These are phyloP conservation scores for Tetrahymena elliotti DNA, from an alignment of 73 alveolate species.

Conservation along the genomic window DNA sequence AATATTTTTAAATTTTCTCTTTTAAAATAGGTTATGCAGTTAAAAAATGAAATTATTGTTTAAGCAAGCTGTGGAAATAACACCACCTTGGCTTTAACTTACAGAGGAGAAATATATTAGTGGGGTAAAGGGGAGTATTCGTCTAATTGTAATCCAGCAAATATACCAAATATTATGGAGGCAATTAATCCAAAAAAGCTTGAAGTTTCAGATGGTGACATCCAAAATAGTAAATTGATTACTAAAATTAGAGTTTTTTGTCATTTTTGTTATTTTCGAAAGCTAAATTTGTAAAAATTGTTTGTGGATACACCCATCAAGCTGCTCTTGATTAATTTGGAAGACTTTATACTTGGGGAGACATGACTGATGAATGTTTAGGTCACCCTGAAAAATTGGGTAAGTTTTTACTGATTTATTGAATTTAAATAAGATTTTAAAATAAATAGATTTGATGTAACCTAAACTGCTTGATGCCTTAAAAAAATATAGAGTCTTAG, in stretches of 20 bases:
- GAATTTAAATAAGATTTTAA: neutral
- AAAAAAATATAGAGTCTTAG: neutral
- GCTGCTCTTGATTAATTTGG: neutral
- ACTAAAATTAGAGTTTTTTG: neutral
- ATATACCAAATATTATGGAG: neutral
- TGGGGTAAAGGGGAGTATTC: neutral
- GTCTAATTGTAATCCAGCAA: neutral
- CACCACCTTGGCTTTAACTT: neutral
- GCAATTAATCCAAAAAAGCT: neutral
- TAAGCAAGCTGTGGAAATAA: neutral
- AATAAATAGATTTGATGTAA: neutral
- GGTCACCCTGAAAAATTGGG: neutral
- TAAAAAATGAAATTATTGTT: neutral
- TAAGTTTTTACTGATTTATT: neutral
- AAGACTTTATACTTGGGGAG: neutral
- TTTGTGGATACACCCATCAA: neutral
- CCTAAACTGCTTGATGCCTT: neutral
- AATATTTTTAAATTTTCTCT: neutral
- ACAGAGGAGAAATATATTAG: neutral
- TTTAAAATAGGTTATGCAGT: neutral
- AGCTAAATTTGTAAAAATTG: neutral
- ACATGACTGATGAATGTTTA: neutral
- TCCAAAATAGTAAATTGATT: neutral
- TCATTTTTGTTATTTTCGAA: neutral
- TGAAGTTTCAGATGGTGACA: neutral